Percentiles rank a stretch among this genome's conserved stretches.
phyloP scores from a whole-genome alignment of 2,329 filamentous ascomycete species.

The Monosporascus sp. region DNA sequence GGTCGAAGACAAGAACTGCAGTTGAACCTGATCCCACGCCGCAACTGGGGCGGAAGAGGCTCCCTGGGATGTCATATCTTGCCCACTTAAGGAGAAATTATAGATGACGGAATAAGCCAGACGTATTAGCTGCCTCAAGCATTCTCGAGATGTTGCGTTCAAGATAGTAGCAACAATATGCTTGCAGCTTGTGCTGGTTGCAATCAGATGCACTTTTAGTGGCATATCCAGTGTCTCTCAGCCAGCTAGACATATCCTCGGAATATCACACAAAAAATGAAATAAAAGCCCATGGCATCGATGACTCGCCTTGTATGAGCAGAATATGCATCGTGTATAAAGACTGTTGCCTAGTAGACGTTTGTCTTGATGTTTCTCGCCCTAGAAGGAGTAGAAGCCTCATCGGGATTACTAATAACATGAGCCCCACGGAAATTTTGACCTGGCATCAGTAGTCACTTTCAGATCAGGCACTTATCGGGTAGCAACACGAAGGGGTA shows the following conservation, averaged over 20 bases:
- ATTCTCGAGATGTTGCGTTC: not conserved
- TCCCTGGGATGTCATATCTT: constrained; percentile 87
- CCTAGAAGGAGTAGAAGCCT: not conserved
- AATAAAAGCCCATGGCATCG: too few relatives aligned
- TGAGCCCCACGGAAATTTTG: not conserved
- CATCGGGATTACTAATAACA: not conserved
- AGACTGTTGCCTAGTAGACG: too few relatives aligned
- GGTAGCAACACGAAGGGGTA: too few relatives aligned
- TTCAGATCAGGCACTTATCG: too few relatives aligned
- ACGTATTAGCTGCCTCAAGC: not conserved
- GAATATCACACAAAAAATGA: too few relatives aligned
- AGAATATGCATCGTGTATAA: too few relatives aligned
- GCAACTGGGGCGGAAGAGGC: constrained; percentile 86
- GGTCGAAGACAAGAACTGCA: constrained; percentile 52
- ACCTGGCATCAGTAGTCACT: too few relatives aligned
- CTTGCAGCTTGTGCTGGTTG: not conserved
- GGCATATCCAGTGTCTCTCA: too few relatives aligned
- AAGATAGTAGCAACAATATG: not conserved
- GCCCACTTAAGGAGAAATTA: constrained; percentile 52
- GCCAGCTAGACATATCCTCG: too few relatives aligned
- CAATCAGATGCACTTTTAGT: not conserved
- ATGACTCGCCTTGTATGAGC: too few relatives aligned
- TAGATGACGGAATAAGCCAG: too few relatives aligned
- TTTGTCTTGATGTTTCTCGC: too few relatives aligned
- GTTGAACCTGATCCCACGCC: constrained; percentile 68